Evolutionary conservation across 2,329 filamentous ascomycete genomes (phyloP), one percentile per base, ranked within the genome.

Genomic region (Aspergillus sp.): DNA sequence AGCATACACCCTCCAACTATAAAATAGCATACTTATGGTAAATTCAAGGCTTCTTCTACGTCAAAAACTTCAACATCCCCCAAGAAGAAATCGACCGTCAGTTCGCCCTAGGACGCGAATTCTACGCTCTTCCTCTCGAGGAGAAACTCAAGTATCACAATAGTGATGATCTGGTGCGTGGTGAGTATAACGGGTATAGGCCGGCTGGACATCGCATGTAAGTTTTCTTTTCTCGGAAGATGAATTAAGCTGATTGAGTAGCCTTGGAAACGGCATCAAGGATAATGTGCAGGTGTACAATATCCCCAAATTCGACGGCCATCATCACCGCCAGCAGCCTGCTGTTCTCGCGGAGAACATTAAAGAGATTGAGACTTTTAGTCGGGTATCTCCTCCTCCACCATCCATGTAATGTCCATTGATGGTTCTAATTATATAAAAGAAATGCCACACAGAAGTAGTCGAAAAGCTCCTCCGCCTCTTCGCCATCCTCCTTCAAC

Each of bases 231-330:
- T 6, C 11, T 31, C 4, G n/a, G 29, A 34, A 56, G 58, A 9
- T 50, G 10, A 19, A 19, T 11, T 37, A 13, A 40, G 12, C 27
- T 26, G 13, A 42, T 43, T 7, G 19, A 40, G 33, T 27, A 65
- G 59, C 27, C 53, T 64, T 4, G 60, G 62, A n/a, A 60, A 67
- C 2, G 69, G 73, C 0, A 64, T 74, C 40, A 68, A 58, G 12
- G 78, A 82, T 52, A 81, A 81, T 47, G 68, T 79, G 28, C 74
- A 82, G 52, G 74, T 82, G 1, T 82, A 76, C 66, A 81, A 82
- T 53, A 73, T 81, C 6, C 75, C 77, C 41, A 82, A 82, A 49
- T 81, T 79, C 49, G 71, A 70, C n/a, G 61, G 65, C 4, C 58
- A 69, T 44, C 71, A 74, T 52, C 55, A 66, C n/a, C 67, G 72